Conservation (phyloP, 1,284 basidiomycete species). For the Anthracocystis walkeri region DNA sequence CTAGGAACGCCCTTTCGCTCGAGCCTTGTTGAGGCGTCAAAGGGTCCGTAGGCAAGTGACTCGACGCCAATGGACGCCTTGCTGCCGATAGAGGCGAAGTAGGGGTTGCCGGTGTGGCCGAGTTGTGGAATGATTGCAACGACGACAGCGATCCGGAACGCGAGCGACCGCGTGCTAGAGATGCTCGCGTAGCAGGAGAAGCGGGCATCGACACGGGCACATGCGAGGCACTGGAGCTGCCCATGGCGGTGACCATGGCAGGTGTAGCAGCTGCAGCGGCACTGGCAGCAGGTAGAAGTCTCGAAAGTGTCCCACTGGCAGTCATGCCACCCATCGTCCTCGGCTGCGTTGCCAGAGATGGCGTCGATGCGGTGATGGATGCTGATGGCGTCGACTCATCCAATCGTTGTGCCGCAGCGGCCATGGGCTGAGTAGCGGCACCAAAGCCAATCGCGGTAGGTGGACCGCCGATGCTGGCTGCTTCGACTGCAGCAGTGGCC, state of each 20-base stretch:
- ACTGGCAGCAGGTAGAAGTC: slow-evolving; percentile 40
- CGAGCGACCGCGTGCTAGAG: slow-evolving; percentile 31
- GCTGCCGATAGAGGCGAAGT: slow-evolving; percentile 32
- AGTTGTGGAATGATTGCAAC: slow-evolving; percentile 30
- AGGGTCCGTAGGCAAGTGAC: slow-evolving; percentile 28
- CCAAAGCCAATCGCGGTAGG: slow-evolving; percentile 21
- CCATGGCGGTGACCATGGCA: slow-evolving; percentile 32
- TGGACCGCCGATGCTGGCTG: slow-evolving; percentile 15
- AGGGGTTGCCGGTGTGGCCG: slow-evolving; percentile 23
- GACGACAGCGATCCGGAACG: slow-evolving; percentile 55
- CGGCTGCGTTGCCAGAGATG: neutral
- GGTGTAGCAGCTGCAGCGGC: slow-evolving; percentile 43
- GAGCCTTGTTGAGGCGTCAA: slow-evolving; percentile 26
- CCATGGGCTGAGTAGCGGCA: slow-evolving; percentile 22
- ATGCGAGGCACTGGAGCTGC: slow-evolving; percentile 36
- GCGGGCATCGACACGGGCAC: slow-evolving; percentile 25
- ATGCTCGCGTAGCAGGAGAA: slow-evolving; percentile 35
- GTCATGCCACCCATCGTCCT: slow-evolving; percentile 17
- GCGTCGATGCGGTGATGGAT: neutral
- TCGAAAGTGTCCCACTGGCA: slow-evolving; percentile 29
- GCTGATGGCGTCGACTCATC: slow-evolving; percentile 19
- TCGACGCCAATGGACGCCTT: slow-evolving; percentile 36
- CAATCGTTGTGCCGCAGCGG: slow-evolving; percentile 32
- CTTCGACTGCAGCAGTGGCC: slow-evolving; percentile 11
- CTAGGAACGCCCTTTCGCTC: slow-evolving; percentile 11